Percentiles rank a stretch among this genome's conserved stretches.
These are phyloP conservation scores for Naganishia liquefaciens DNA, from an alignment of 1,284 basidiomycete species.

Conservation along the genomic window DNA sequence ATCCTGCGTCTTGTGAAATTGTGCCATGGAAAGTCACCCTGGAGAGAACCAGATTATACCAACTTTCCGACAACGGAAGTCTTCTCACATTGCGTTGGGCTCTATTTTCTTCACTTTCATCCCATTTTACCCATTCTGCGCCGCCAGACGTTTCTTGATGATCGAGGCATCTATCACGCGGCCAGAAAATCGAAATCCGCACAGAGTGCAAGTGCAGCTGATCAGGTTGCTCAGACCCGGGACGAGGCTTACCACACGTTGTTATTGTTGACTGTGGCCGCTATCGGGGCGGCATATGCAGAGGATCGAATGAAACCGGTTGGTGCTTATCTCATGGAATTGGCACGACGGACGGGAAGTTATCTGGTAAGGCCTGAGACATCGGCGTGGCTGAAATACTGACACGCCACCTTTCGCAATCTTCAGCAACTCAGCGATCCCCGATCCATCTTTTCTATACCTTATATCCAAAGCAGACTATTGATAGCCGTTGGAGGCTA, in stretches of 20 bases:
- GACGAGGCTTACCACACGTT: slow-evolving; percentile 33
- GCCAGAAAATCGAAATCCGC: background rate
- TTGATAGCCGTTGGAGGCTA: slow-evolving; percentile 40
- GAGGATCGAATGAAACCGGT: slow-evolving; percentile 41
- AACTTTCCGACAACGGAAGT: slow-evolving; percentile 44
- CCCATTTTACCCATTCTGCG: slow-evolving; percentile 45
- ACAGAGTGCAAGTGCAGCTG: background rate
- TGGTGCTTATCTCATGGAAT: slow-evolving; percentile 41
- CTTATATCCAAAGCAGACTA: slow-evolving; percentile 37
- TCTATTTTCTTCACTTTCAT: slow-evolving; percentile 49
- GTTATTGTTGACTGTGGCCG: slow-evolving; percentile 40
- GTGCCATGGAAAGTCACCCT: slow-evolving; percentile 40
- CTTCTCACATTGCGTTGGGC: slow-evolving; percentile 43
- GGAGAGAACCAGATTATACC: slow-evolving; percentile 44
- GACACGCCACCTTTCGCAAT: too few species aligned
- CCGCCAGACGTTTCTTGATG: slow-evolving; percentile 38
- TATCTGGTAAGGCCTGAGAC: slow-evolving; percentile 40
- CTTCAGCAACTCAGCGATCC: slow-evolving; percentile 44
- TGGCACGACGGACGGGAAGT: slow-evolving; percentile 42
- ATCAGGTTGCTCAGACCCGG: background rate
- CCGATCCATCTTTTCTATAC: slow-evolving; percentile 42
- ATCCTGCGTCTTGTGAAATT: slow-evolving; percentile 45
- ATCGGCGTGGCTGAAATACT: too few species aligned
- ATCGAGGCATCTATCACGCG: slow-evolving; percentile 18
- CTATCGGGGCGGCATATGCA: slow-evolving; percentile 44